A percentile compares a stretch with the other conserved stretches of the same genome.
These are phyloP conservation scores for Sergeia podlipaevii DNA, from an alignment of 208 protist species.

Conservation along the genomic window DNA sequence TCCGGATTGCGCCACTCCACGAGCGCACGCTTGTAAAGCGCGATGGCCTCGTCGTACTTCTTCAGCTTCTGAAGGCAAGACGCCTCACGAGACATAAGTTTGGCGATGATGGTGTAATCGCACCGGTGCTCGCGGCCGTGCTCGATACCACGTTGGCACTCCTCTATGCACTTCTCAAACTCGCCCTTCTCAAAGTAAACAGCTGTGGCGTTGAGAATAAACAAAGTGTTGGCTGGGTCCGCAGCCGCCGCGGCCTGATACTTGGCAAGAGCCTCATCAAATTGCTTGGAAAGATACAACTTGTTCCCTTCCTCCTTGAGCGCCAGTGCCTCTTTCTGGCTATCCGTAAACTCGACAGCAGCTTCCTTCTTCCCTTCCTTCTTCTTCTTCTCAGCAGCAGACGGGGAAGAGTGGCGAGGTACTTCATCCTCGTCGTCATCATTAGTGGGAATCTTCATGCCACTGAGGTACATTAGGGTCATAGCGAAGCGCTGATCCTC, in stretches of 20 bases:
- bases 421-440: constrained; percentile 63
- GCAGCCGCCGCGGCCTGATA: constrained; percentile 84
- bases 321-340: constrained; percentile 60
- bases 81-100: constrained; percentile 89
- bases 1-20: constrained; percentile 94
- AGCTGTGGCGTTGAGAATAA: constrained; percentile 89
- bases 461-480: constrained; percentile 80
- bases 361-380: constrained; percentile 29
- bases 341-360: constrained; percentile 35
- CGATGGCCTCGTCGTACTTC: constrained; percentile 85
- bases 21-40: constrained; percentile 86
- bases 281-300: constrained; percentile 93
- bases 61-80: constrained; percentile 84
- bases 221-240: constrained; percentile 86
- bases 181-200: constrained; percentile 94
- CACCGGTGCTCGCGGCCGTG: constrained; percentile 83
- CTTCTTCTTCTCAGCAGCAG: constrained; percentile 10
- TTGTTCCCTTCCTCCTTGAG: constrained; percentile 94
- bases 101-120: constrained; percentile 92
- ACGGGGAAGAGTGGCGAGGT: constrained; percentile 15
- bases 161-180: constrained; percentile 90
- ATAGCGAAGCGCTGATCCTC: constrained; percentile 86
- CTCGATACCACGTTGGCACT: constrained; percentile 89
- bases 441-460: constrained; percentile 53
- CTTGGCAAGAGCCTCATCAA: constrained; percentile 90